Evolutionary conservation across 441 rosid genomes (phyloP), one percentile per base, ranked within the genome.

Genomic region (Erodium trifolium): DNA sequence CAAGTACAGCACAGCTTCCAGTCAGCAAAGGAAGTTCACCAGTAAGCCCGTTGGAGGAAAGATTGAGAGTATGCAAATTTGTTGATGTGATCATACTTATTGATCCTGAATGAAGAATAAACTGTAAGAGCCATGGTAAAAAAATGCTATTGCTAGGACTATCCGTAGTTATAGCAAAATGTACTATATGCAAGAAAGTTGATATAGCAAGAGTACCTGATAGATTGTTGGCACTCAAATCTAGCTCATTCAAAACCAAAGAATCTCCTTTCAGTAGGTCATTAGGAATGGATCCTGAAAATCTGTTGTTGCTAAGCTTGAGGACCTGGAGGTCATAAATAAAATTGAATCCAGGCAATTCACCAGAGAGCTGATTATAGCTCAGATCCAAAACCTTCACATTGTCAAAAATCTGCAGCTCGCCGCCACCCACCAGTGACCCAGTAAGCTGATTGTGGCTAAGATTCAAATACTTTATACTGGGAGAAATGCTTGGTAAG

Each of bases 151-250:
- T 31, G 67, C 12, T n/a, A 66, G 34, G 60, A 78, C n/a, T 12
- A 67, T 13, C 55, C 59, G 14, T 53, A 4, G 59, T 13, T 2
- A 31, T 31, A 31, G 34, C 66, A 37, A 43, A 19, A 14, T 37
- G 1, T 70, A 51, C 35, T 43, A 70, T 53, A 17, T 5, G 16
- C 3, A 51, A 45, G 57, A 71, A 68, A 67, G 34, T 27, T 6
- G 70, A 45, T 63, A 43, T 76, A 90, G 41, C 9, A 37, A 37
- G 41, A 37, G 41, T 37, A 37, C 99, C 97, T 85, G 97, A 84
- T 79, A 94, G 97, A 83, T 88, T 94, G 83, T 94, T 94, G 79
- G 82, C 84, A 73, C 99, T 94, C 80, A 94, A 83, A 81, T 91
- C 99, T 57, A 94, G 74, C 71, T 87, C 92, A 23, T 84, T 82